phyloP scores from a whole-genome alignment of 176 grass and related monocot species.

The Zoysia japonica region DNA sequence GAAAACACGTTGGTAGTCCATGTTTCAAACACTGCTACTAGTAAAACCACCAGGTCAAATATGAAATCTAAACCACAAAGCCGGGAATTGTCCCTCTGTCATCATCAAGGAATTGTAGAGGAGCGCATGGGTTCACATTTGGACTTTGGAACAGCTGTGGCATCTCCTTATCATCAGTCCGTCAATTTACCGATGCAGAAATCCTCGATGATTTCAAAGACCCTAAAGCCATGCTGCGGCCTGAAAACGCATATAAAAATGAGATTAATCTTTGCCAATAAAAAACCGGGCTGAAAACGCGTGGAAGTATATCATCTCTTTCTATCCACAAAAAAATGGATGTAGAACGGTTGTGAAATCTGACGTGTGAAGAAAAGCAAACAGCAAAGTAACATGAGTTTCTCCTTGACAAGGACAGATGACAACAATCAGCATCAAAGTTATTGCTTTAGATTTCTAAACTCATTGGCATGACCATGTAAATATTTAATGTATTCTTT shows the following conservation, averaged over 20 bases:
- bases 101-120: constrained; percentile 18
- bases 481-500: background rate
- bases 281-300: background rate
- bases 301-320: background rate
- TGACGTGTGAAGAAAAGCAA: constrained; percentile 4
- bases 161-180: constrained; percentile 37
- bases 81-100: constrained; percentile 19
- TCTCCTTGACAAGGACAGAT: constrained; percentile 4
- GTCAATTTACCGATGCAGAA: constrained; percentile 77
- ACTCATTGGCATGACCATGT: background rate
- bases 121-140: constrained; percentile 36
- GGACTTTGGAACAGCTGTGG: background rate
- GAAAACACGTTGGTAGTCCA: constrained; percentile 6
- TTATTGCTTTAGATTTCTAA: background rate
- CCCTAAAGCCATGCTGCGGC: constrained; percentile 72
- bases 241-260: constrained; percentile 51
- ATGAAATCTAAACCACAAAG: constrained; percentile 45
- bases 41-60: constrained; percentile 38
- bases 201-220: constrained; percentile 94
- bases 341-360: background rate
- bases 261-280: constrained; percentile 5
- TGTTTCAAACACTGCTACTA: constrained; percentile 32
- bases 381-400: background rate
- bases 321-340: background rate
- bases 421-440: constrained; percentile 15